A percentile compares a stretch with the other conserved stretches of the same genome.
phyloP scores from a whole-genome alignment of 208 protist genomes.

The Trypanosoma rangeli region DNA sequence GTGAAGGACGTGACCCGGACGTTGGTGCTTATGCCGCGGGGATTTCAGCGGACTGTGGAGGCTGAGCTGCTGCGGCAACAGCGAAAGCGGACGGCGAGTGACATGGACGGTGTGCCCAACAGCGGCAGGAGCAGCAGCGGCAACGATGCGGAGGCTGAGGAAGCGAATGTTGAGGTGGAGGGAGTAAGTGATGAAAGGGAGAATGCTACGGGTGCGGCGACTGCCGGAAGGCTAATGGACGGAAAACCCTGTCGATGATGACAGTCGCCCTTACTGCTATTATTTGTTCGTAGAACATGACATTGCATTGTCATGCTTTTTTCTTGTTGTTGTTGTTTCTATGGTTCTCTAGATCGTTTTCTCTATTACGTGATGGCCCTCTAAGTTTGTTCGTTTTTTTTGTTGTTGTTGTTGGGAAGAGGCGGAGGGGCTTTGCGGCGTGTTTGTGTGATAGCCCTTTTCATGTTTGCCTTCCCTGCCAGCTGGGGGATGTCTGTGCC shows the following conservation, averaged over 20 bases:
- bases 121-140: not conserved
- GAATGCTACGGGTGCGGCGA: not conserved
- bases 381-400: not conserved
- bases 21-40: slow-evolving; percentile 96
- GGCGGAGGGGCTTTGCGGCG: not conserved
- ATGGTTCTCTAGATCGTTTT: not conserved
- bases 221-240: slow-evolving; percentile 1
- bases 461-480: too few species aligned
- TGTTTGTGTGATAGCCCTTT: not conserved
- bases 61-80: slow-evolving; percentile 12
- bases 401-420: not conserved
- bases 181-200: slow-evolving; percentile 4
- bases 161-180: not conserved
- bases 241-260: slow-evolving; percentile 12
- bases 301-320: not conserved
- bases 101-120: not conserved
- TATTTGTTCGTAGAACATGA: slow-evolving; percentile 10
- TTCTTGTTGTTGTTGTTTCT: not conserved
- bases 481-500: too few species aligned
- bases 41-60: slow-evolving; percentile 54
- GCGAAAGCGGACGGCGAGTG: slow-evolving; percentile 2
- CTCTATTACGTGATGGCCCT: not conserved
- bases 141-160: not conserved
- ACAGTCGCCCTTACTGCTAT: slow-evolving; percentile 13
- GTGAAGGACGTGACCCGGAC: slow-evolving; percentile 97